These are phyloP conservation scores for Monosporozyma aerobia DNA, from an alignment of 805 yeast species.

Conservation along the genomic window DNA sequence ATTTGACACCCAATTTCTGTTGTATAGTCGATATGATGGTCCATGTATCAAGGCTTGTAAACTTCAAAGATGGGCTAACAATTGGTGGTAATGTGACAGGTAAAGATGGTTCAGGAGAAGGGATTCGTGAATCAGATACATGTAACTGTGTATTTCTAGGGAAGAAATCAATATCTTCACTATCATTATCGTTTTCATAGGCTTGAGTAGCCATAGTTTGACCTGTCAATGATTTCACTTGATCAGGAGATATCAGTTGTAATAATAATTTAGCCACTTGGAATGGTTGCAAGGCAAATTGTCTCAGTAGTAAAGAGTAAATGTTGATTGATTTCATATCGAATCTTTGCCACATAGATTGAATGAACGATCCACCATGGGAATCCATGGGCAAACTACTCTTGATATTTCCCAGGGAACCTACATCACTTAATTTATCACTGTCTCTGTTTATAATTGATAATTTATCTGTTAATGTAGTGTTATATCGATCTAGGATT, in stretches of 20 bases:
- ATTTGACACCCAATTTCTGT: conserved; percentile 10
- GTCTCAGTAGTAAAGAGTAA: neutral
- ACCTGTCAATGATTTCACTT: neutral
- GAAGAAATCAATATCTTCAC: conserved; percentile 2
- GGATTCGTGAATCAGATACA: neutral
- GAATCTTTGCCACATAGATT: neutral
- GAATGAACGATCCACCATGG: neutral
- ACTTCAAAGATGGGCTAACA: neutral
- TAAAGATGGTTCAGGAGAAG: neutral
- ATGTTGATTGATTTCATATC: neutral
- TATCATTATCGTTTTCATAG: neutral
- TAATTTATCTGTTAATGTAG: conserved; percentile 32
- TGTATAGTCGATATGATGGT: neutral
- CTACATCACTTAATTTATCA: neutral
- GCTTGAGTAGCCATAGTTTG: neutral
- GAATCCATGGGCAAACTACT: neutral
- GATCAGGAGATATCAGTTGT: neutral
- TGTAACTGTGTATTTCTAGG: neutral
- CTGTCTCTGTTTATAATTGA: conserved; percentile 12
- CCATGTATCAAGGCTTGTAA: neutral
- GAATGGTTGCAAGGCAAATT: conserved; percentile 1
- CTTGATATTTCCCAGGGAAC: neutral
- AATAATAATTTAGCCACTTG: neutral
- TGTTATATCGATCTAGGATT: conserved; percentile 40
- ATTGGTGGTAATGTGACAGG: neutral